These are phyloP conservation scores for Elaphomyces granulatus DNA, from an alignment of 495 filamentous ascomycete species.

Conservation along the genomic window DNA sequence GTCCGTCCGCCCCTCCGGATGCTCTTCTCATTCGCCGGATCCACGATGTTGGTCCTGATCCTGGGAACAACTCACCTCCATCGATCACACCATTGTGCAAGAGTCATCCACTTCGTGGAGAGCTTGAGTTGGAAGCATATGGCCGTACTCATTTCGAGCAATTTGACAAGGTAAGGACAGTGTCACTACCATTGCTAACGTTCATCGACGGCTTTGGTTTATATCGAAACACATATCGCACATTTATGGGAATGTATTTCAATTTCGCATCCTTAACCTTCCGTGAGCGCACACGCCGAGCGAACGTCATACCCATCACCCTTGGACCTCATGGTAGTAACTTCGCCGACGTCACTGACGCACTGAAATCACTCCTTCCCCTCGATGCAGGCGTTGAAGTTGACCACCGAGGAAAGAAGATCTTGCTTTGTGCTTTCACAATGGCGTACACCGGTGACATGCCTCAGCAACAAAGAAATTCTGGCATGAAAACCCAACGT, in stretches of 20 bases:
- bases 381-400: no score
- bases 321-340: neutral
- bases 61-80: no score
- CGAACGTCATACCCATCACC: neutral
- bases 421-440: slow-evolving; percentile 1
- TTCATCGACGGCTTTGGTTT: slow-evolving; percentile 1
- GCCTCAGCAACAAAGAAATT: neutral
- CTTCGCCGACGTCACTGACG: neutral
- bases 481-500: neutral
- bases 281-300: neutral
- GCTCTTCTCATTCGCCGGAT: no score
- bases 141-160: neutral
- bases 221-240: neutral
- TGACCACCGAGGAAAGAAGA: neutral
- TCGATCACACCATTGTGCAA: neutral
- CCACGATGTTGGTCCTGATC: no score
- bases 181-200: neutral
- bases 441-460: neutral
- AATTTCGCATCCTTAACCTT: neutral
- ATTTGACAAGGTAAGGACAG: neutral
- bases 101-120: neutral
- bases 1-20: no score
- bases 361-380: neutral
- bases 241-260: neutral
- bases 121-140: neutral